Evolutionary conservation across 371 early-diverging fungal species (phyloP), one percentile per base, ranked within the genome.

Genomic region (Encephalitozoon hellem): DNA sequence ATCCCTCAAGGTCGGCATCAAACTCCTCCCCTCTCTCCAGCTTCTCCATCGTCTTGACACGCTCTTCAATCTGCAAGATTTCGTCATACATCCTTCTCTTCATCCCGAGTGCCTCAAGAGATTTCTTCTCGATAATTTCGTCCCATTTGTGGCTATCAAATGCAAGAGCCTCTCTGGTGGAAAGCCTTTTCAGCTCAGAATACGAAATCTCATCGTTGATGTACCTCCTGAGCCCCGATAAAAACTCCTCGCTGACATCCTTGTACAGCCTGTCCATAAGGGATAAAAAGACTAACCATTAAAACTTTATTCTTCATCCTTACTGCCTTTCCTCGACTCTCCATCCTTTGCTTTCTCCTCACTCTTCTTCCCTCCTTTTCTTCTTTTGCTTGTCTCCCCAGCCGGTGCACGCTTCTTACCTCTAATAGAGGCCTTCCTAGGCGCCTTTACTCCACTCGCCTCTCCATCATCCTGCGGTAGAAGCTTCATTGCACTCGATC

Each of bases 261-360:
- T n/a, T 45, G 18, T 72, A 72, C 9, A 72, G 25, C 41, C 34
- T 30, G 26, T 72, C 47, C 72, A 72, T 72, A 15, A 45, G 64
- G 64, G 39, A 59, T 59, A 30, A 54, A 18, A 59, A 11, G 15
- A 9, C 59, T 28, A 32, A 59, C 18, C 59, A 59, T 59, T 59
- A 59, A 59, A 30, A 59, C 59, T 59, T 59, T 59, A 59, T 59
- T 59, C 59, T 28, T 59, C 30, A 32, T 38, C 11, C 28, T 21
- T 38, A 15, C 34, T 59, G 2, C 30, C 15, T 28, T 59, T 59
- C 1, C 15, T 23, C 2, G 34, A 3, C 26, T 66, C 23, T 34
- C 26, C 54, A 38, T 34, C 54, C 23, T 39, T 30, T 28, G 18
- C 12, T 18, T 39, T 69, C 55, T 54, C 53, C 38, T 32, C 25